Conservation (phyloP, 140 eudicot species). For the Cichorium intybus region DNA sequence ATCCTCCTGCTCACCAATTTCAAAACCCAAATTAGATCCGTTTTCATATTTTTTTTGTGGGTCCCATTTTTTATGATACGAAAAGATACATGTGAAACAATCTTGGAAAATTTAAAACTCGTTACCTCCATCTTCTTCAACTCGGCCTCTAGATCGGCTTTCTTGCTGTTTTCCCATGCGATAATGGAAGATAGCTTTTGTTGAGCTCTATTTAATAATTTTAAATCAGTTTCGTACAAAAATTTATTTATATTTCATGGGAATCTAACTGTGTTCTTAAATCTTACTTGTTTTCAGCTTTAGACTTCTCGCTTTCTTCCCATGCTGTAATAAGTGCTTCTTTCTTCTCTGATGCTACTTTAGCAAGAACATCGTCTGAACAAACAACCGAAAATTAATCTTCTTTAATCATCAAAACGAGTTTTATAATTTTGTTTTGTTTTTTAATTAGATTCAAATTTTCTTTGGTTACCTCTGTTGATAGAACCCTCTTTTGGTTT, state of each 20-base stretch:
- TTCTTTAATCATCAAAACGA: neutral
- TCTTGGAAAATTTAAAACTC: neutral
- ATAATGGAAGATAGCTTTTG: conserved; percentile 52
- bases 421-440: neutral
- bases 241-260: neutral
- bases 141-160: conserved; percentile 66
- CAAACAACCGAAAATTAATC: neutral
- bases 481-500: conserved; percentile 64
- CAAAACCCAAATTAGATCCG: conserved; percentile 14
- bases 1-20: conserved; percentile 47
- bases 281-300: conserved; percentile 85
- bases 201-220: conserved; percentile 41
- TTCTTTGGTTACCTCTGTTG: conserved; percentile 55
- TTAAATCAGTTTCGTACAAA: neutral
- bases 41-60: neutral
- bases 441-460: neutral
- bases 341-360: conserved; percentile 81
- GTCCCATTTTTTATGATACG: no score
- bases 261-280: conserved; percentile 28
- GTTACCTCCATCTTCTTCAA: conserved; percentile 54
- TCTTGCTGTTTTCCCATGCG: conserved; percentile 90
- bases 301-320: conserved; percentile 95
- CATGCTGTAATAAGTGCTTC: conserved; percentile 79
- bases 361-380: conserved; percentile 71
- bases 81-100: no score